Evolutionary conservation across 179 eudicot species (phyloP), one percentile per base, ranked within the genome.

Genomic region (Spinacia oleracea): DNA sequence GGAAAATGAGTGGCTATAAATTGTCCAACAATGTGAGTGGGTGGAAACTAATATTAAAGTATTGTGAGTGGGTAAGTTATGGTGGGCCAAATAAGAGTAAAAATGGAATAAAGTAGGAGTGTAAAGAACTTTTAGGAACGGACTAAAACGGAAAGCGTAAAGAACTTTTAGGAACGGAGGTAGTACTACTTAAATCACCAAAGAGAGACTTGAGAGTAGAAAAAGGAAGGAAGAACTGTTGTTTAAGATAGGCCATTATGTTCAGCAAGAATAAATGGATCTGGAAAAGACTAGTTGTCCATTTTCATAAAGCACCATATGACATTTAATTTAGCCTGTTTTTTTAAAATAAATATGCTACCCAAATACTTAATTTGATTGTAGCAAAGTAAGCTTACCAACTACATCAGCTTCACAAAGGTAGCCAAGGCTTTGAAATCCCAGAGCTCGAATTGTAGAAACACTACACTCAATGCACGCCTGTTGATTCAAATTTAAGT

Each of bases 391-490:
- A 60, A 38, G 73, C 75, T 81, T 89, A 96, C 99, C 99, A 72
- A 93, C 86, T 69, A 79, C 97, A 85, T 96, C 99, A 85, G 99
- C 99, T 87, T 92, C 98, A 87, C 99, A 96, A 77, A 96, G 96
- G 84, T 88, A 84, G 73, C 88, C 87, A 82, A 96, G 97, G 85
- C 99, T 89, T 79, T 90, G 91, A 77, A 89, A 85, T 82, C 99
- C 99, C 67, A 96, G 81, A 60, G 92, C 89, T 89, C 85, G 92
- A 80, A 96, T 79, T 38, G 75, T 64, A 81, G 91, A 86, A 85
- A 89, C 91, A 73, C 78, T 73, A 78, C 87, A 84, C 88, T 96
- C 99, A 84, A 93, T 91, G 91, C 97, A 90, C 45, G 84, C 93
- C 99, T 96, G 85, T 74, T 72, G 74, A 76, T 82, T 74, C 67